Percentiles rank a stretch among this genome's conserved stretches.
Conservation (phyloP, 2,329 filamentous ascomycete species). For the Raffaelea albimanens region DNA sequence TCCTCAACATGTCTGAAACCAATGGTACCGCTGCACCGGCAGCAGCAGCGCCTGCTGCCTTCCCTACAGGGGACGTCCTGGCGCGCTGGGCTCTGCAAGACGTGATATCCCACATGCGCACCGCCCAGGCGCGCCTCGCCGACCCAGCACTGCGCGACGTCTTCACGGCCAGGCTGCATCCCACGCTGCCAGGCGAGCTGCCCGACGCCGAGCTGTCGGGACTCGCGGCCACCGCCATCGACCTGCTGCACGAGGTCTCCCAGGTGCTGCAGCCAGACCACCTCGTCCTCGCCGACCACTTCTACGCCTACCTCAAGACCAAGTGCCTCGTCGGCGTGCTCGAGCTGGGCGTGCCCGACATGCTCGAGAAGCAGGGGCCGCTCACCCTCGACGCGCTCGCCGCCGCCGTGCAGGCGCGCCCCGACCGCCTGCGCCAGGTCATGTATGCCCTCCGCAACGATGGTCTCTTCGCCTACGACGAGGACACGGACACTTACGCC, state of each 20-base stretch:
- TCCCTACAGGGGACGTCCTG: neutral
- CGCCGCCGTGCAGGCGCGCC: neutral
- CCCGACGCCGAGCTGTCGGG: neutral
- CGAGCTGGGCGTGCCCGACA: conserved; percentile 20
- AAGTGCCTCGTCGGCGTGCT: conserved; percentile 23
- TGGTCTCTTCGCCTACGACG: neutral
- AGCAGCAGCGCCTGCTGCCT: neutral
- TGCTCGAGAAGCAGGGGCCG: conserved; percentile 14
- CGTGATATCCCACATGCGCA: neutral
- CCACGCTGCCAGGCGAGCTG: neutral
- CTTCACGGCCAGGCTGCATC: neutral
- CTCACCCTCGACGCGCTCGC: conserved; percentile 15
- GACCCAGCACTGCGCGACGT: neutral
- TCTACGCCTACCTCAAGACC: conserved; percentile 17
- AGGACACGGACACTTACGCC: conserved; percentile 13
- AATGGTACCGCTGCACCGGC: neutral
- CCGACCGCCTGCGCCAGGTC: neutral
- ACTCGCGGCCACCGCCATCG: neutral
- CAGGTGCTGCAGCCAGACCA: neutral
- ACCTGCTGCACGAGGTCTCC: neutral
- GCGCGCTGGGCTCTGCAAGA: neutral
- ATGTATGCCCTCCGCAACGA: neutral
- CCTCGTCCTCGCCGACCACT: neutral
- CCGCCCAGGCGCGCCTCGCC: neutral
- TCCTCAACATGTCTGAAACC: neutral